phyloP scores from a whole-genome alignment of 176 grass and related monocot genomes.

The Avena insularis region DNA sequence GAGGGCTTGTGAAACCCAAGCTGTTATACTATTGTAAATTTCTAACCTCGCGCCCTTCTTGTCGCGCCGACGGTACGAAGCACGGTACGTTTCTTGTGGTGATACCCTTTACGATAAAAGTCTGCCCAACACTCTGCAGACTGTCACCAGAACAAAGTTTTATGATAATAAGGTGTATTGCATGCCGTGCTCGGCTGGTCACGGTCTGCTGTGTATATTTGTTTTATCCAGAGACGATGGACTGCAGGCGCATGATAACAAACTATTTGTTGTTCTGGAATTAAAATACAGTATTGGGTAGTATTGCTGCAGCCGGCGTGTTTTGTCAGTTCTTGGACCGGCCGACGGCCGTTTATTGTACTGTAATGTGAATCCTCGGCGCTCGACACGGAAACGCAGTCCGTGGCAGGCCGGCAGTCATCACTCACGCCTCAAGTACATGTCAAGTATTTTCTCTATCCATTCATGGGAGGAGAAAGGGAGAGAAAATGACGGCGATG shows the following conservation, averaged over 20 bases:
- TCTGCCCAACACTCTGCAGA: background rate
- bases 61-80: background rate
- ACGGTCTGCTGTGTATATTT: background rate
- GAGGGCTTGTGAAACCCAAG: background rate
- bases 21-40: background rate
- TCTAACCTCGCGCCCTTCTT: background rate
- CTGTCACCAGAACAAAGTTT: background rate
- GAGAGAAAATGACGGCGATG: background rate
- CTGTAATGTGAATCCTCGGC: background rate
- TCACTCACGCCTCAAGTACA: background rate
- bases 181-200: background rate
- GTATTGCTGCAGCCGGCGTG: background rate
- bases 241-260: too few species aligned
- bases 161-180: background rate
- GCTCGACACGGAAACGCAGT: background rate
- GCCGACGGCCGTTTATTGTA: background rate
- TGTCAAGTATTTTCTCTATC: background rate
- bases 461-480: background rate
- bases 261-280: too few species aligned
- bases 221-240: too few species aligned
- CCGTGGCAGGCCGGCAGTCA: conserved; percentile 4
- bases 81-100: background rate
- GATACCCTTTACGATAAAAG: background rate
- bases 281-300: too few species aligned
- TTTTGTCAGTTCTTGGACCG: conserved; percentile 18